These are phyloP conservation scores for Phialophora verrucosa DNA, from an alignment of 2,329 filamentous ascomycete genomes.

Conservation along the genomic window DNA sequence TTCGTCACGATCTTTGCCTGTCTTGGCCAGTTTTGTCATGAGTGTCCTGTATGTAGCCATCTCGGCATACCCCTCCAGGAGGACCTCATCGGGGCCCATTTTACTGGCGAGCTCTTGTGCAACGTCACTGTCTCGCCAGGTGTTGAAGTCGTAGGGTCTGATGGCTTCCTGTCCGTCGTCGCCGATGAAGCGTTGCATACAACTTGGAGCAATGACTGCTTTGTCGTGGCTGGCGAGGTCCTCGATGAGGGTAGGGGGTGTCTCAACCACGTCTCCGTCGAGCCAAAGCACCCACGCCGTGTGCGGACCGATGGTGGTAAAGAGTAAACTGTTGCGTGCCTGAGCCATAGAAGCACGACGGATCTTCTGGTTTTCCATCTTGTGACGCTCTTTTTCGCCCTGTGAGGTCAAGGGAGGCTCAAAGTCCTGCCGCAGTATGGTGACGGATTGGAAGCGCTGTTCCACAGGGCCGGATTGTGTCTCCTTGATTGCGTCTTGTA, in stretches of 20 bases:
- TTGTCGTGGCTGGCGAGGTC: constrained; percentile 88
- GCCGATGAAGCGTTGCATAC: constrained; percentile 86
- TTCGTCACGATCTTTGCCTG: constrained; percentile 60
- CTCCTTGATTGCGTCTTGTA: constrained; percentile 83
- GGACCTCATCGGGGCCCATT: constrained; percentile 89
- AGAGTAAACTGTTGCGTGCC: constrained; percentile 90
- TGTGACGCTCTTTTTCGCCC: constrained; percentile 86
- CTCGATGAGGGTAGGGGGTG: constrained; percentile 82
- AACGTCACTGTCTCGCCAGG: constrained; percentile 87
- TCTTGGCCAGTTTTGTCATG: constrained; percentile 80
- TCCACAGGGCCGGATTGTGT: constrained; percentile 83
- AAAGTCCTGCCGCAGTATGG: constrained; percentile 94
- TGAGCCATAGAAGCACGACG: constrained; percentile 89
- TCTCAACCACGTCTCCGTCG: constrained; percentile 89
- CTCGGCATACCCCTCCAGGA: constrained; percentile 90
- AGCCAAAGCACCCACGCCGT: constrained; percentile 98
- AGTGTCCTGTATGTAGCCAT: constrained; percentile 89
- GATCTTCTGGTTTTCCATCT: constrained; percentile 85
- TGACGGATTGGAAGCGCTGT: constrained; percentile 87
- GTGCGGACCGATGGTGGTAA: constrained; percentile 87
- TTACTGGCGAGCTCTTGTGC: constrained; percentile 75
- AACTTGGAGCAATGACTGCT: constrained; percentile 92
- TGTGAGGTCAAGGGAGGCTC: constrained; percentile 81
- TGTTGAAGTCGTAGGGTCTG: constrained; percentile 95
- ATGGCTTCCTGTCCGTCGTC: constrained; percentile 71